These are phyloP conservation scores for Trichoderma sp. DNA, from an alignment of 2,329 filamentous ascomycete species.

Conservation along the genomic window DNA sequence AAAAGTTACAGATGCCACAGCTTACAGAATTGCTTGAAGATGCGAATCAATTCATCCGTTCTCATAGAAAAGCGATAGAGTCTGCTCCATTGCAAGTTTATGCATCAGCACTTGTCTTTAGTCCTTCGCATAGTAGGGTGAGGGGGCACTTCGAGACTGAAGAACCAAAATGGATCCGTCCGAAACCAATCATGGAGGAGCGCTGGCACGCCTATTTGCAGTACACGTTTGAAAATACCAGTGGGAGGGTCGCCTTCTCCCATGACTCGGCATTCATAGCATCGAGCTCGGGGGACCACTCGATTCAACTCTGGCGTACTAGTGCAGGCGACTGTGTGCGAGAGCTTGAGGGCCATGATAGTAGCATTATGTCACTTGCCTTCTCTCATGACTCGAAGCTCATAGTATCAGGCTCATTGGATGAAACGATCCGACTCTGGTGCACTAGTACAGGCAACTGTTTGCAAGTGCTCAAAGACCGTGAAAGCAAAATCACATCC, in stretches of 20 bases:
- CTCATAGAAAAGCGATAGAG: background rate
- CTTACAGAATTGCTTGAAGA: background rate
- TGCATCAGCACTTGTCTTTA: background rate
- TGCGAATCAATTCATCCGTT: background rate
- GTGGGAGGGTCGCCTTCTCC: background rate
- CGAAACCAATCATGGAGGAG: background rate
- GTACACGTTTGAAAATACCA: background rate
- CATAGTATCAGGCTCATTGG: background rate
- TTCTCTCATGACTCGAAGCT: background rate
- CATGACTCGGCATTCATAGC: background rate
- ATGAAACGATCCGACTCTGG: background rate
- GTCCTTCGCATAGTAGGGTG: background rate
- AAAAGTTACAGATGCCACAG: background rate
- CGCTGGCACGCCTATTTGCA: background rate
- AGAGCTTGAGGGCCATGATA: background rate
- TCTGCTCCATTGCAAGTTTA: background rate
- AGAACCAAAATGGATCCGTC: background rate
- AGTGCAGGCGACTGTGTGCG: background rate
- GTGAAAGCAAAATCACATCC: rapidly evolving
- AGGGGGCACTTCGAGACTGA: background rate
- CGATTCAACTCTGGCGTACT: background rate
- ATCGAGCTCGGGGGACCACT: rapidly evolving
- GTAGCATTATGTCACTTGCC: background rate
- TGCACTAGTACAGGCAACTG: background rate
- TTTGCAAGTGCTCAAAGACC: background rate